These are phyloP conservation scores for Polyporus tsugae DNA, from an alignment of 1,284 basidiomycete genomes.

Conservation along the genomic window DNA sequence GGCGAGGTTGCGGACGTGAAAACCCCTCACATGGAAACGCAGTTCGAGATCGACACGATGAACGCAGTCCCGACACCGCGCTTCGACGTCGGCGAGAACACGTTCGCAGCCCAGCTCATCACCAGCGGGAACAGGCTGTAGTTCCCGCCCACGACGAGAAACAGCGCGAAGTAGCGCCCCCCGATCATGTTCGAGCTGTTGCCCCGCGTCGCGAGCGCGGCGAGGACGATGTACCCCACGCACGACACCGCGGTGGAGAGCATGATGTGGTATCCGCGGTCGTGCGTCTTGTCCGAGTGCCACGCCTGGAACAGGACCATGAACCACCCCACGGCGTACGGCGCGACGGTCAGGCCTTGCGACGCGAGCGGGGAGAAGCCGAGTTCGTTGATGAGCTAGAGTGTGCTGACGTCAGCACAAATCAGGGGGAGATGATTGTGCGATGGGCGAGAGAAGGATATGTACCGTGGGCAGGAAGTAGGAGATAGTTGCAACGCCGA, in stretches of 20 bases:
- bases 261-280: constrained; percentile 64
- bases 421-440: background rate
- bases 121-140: constrained; percentile 64
- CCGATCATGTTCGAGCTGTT: constrained; percentile 43
- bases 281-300: constrained; percentile 60
- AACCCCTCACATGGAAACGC: constrained; percentile 57
- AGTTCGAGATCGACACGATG: constrained; percentile 64
- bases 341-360: constrained; percentile 63
- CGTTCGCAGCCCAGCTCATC: constrained; percentile 65
- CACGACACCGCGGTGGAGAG: constrained; percentile 51
- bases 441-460: background rate
- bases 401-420: background rate
- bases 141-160: constrained; percentile 61
- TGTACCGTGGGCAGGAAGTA: constrained; percentile 63
- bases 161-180: constrained; percentile 63
- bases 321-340: constrained; percentile 62
- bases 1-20: no score
- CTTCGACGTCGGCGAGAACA: constrained; percentile 64
- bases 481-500: constrained; percentile 61
- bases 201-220: constrained; percentile 56
- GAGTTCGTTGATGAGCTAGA: constrained; percentile 58
- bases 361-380: constrained; percentile 63
- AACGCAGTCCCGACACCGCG: constrained; percentile 66
- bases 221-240: constrained; percentile 60
- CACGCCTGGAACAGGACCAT: constrained; percentile 60